Evolutionary conservation across 2,329 filamentous ascomycete genomes (phyloP).

Genomic region (Claviceps arundinis): DNA sequence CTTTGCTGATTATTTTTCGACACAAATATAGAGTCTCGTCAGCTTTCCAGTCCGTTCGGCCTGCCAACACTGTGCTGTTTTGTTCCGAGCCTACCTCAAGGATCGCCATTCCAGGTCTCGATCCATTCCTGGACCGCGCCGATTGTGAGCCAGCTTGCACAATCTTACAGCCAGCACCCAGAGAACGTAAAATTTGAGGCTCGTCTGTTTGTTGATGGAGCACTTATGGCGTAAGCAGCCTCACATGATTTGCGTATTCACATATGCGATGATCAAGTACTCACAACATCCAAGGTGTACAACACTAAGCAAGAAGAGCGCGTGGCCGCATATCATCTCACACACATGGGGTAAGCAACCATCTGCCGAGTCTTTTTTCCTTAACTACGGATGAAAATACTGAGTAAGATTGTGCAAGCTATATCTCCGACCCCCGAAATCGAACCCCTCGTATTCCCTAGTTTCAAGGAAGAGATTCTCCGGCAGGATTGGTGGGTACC

Average conservation of each 20-base stretch:
- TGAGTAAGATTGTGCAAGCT: slow-evolving; percentile 18
- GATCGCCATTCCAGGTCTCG: slow-evolving; percentile 55
- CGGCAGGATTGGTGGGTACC: slow-evolving; percentile 60
- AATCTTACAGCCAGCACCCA: slow-evolving; percentile 39
- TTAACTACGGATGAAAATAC: slow-evolving; percentile 8
- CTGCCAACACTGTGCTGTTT: slow-evolving; percentile 61
- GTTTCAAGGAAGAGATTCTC: slow-evolving; percentile 56
- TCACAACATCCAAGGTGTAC: slow-evolving; percentile 31
- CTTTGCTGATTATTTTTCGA: background rate
- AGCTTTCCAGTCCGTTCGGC: slow-evolving; percentile 31
- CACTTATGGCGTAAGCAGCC: slow-evolving; percentile 39
- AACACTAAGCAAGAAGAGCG: slow-evolving; percentile 35
- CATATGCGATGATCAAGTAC: background rate
- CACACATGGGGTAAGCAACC: slow-evolving; percentile 26
- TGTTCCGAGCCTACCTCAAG: slow-evolving; percentile 47
- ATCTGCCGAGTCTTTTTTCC: background rate
- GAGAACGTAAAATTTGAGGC: slow-evolving; percentile 50
- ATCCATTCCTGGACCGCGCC: slow-evolving; percentile 61
- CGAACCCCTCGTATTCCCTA: slow-evolving; percentile 55
- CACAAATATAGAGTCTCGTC: slow-evolving; percentile 33
- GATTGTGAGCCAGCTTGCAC: slow-evolving; percentile 42
- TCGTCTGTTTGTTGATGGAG: slow-evolving; percentile 56
- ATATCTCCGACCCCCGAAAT: slow-evolving; percentile 44
- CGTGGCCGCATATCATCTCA: slow-evolving; percentile 37
- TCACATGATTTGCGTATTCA: background rate